phyloP scores from a whole-genome alignment of 495 filamentous ascomycete species.

The Pyrenula massariospora region DNA sequence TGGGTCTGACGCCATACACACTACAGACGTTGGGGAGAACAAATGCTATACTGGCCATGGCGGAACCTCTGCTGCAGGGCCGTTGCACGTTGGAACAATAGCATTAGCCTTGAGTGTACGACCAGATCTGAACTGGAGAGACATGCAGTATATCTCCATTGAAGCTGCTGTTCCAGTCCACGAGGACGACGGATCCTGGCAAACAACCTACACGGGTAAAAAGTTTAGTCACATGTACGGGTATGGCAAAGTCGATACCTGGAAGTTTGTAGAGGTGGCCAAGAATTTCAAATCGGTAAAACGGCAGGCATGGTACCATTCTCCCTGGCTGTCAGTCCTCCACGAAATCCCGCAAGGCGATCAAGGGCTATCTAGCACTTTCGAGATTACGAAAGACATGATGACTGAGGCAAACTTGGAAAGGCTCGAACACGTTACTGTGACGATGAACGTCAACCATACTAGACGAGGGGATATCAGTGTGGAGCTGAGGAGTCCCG shows the following conservation, averaged over 20 bases:
- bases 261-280: conserved; percentile 72
- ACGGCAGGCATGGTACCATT: conserved; percentile 92
- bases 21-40: conserved; percentile 83
- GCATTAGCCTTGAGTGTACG: conserved; percentile 83
- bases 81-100: conserved; percentile 80
- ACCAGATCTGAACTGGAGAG: conserved; percentile 85
- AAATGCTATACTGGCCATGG: conserved; percentile 69
- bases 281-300: conserved; percentile 82
- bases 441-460: conserved; percentile 94
- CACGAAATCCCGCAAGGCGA: conserved; percentile 79
- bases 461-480: conserved; percentile 79
- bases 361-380: conserved; percentile 63
- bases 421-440: conserved; percentile 82
- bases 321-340: conserved; percentile 85
- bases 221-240: conserved; percentile 90
- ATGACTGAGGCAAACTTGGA: conserved; percentile 72
- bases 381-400: conserved; percentile 65
- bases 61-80: conserved; percentile 93
- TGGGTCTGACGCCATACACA: conserved; percentile 78
- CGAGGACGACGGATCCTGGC: conserved; percentile 66
- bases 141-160: conserved; percentile 84
- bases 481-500: conserved; percentile 81
- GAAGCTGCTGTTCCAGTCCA: conserved; percentile 75
- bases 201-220: conserved; percentile 64
- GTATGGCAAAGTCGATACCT: conserved; percentile 88